These are phyloP conservation scores for Thalassiosira livingstoniorum DNA, from an alignment of 352 stramenopile genomes.

Conservation along the genomic window DNA sequence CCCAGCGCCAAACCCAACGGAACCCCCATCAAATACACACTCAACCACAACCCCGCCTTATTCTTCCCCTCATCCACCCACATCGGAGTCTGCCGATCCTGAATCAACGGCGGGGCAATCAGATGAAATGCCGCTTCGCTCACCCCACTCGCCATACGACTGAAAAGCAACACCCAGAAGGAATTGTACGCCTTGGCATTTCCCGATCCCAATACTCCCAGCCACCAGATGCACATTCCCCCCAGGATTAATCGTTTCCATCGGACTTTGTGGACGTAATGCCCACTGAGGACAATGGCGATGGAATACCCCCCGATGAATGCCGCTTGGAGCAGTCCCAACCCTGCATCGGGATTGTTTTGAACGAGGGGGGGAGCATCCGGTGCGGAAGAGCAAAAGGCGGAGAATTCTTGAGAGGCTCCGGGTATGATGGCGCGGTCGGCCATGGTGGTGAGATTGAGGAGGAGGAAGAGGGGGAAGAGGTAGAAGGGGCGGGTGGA, in stretches of 20 bases:
- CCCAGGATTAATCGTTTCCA: slow-evolving; percentile 91
- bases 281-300: slow-evolving; percentile 91
- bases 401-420: slow-evolving; percentile 91
- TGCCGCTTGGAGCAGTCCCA: slow-evolving; percentile 77
- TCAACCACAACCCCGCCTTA: slow-evolving; percentile 89
- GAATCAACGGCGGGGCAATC: slow-evolving; percentile 93
- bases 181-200: slow-evolving; percentile 86
- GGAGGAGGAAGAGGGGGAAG: slow-evolving; percentile 55
- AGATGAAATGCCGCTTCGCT: slow-evolving; percentile 93
- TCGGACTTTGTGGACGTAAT: slow-evolving; percentile 89
- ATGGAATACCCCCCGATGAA: slow-evolving; percentile 95
- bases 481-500: slow-evolving; percentile 56
- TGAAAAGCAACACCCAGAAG: slow-evolving; percentile 91
- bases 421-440: slow-evolving; percentile 95
- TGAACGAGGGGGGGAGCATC: slow-evolving; percentile 82
- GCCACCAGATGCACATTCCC: slow-evolving; percentile 90
- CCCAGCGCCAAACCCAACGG: slow-evolving; percentile 71
- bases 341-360: slow-evolving; percentile 67
- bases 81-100: too few species aligned
- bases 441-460: slow-evolving; percentile 94
- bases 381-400: slow-evolving; percentile 90
- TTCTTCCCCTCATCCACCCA: slow-evolving; percentile 81
- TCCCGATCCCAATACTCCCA: slow-evolving; percentile 90
- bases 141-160: slow-evolving; percentile 89
- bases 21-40: slow-evolving; percentile 92